Conservation (phyloP, 768 basidiomycete species). For the Kwoniella botswanensis region DNA sequence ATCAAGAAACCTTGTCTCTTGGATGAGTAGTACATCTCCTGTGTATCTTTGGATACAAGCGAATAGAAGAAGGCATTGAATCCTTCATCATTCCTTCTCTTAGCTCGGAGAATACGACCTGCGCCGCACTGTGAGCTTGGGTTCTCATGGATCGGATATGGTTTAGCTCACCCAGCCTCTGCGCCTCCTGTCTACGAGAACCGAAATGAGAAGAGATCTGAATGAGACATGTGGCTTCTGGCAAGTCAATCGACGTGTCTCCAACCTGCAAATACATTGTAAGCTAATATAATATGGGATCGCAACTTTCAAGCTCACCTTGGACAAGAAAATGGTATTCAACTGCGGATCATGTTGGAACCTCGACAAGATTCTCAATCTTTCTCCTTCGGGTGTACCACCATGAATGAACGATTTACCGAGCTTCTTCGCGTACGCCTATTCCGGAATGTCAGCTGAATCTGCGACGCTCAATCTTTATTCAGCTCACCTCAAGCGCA, state of each 20-base stretch:
- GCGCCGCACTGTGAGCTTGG: slow-evolving; percentile 13
- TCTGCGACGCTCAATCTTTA: neutral
- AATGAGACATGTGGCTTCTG: slow-evolving; percentile 98
- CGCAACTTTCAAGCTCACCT: slow-evolving; percentile 63
- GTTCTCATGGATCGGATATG: no score
- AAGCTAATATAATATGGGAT: neutral
- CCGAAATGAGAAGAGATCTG: slow-evolving; percentile 99
- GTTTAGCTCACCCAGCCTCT: slow-evolving; percentile 74
- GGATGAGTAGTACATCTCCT: slow-evolving; percentile 99
- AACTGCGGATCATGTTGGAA: slow-evolving; percentile 95
- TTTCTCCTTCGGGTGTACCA: slow-evolving; percentile 89
- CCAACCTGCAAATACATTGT: slow-evolving; percentile 18
- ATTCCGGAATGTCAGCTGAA: slow-evolving; percentile 12
- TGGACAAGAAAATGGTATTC: slow-evolving; percentile 98
- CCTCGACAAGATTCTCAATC: slow-evolving; percentile 90
- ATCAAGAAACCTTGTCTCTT: slow-evolving; percentile 98
- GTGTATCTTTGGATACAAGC: slow-evolving; percentile 96
- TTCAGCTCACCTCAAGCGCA: slow-evolving; percentile 77
- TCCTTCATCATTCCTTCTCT: slow-evolving; percentile 96
- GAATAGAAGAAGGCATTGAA: slow-evolving; percentile 99
- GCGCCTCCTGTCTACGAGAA: slow-evolving; percentile 95
- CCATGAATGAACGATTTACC: slow-evolving; percentile 96
- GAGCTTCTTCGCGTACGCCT: slow-evolving; percentile 84
- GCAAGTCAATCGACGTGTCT: slow-evolving; percentile 56
- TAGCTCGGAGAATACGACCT: slow-evolving; percentile 96